Base-by-base conservation (phyloP, 345 rosid species). In the Acer saccharum region DNA sequence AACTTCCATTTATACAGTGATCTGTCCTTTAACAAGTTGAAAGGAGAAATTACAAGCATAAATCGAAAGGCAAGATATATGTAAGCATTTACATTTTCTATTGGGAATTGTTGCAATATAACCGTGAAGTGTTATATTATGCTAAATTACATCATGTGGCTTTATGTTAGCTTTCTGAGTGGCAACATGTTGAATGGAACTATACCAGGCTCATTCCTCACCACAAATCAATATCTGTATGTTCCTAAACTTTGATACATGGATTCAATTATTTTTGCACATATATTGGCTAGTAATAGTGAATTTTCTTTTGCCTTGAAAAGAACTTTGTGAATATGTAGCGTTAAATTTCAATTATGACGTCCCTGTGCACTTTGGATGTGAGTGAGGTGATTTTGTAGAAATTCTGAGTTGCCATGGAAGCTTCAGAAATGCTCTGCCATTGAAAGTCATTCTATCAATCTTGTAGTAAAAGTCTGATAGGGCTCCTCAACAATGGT, bases 101-200 rank as follows among this genome's bases (percentile, higher is more conserved):
- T 29, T 64, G 10, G 16, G 13, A 48, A 7, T 65, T 77, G 35
- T 61, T 60, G 32, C 68, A 44, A 27, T 25, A 10, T 20, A 10
- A 25, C 41, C n/a, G 7, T 50, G 5, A 50, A 50, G 61, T 8
- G 8, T 63, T 63, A 10, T 63, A 10, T 63, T 6, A 23, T 41
- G 12, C 67, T 72, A 50, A 50, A 65, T 68, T 65, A 46, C 32
- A 6, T 65, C 18, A 43, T 76, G 57, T 66, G 16, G 55, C 9
- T 29, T 57, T 14, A 20, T 4, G 4, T 72, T 68, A 80, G 80
- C 54, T 80, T 71, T 48, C 74, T 80, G 2, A 76, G 73, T 1
- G 72, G 70, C 64, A 80, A 76, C 69, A 57, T 44, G 48, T 76
- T 80, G 57, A 80, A 64, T 66, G 83, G 83, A 80, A 48, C 46